Evolutionary conservation across 306 rosid genomes (phyloP), one percentile per base, ranked within the genome.

Genomic region (Trifolium dubium): DNA sequence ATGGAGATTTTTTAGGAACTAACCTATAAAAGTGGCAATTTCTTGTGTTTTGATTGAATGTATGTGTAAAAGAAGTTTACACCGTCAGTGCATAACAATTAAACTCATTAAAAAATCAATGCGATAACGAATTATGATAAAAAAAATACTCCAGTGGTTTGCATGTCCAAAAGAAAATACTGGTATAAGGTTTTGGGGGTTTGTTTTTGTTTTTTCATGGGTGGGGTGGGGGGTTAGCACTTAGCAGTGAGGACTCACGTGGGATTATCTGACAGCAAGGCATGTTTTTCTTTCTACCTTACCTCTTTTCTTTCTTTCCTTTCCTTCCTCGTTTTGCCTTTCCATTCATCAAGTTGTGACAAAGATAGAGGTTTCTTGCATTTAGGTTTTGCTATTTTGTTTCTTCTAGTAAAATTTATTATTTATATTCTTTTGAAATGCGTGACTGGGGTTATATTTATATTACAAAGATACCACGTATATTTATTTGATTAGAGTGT

Each of bases 261-360:
- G 88, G 88, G 81, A 80, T 2, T 74, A 58, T 77, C 85, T 84
- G 88, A 84, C 85, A 81, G 72, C 74, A 58, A 62, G 73, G 83
- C 88, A 80, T 84, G 81, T 84, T 84, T 81, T 84, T 84, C 83
- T 81, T 84, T 84, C 83, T 39, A 74, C 80, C 84, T 84, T 69
- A 82, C 70, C 12, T 74, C 72, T 83, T 74, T 79, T 72, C 69
- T 76, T 59, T 71, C 82, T 69, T 82, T 77, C 40, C 40, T 7
- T 37, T 37, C 80, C 85, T 77, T 73, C 80, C 64, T 76, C 62
- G 44, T 77, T 82, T 82, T 68, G 54, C 80, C 80, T 83, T 78
- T 83, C 83, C 77, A 46, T 73, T 69, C 87, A 77, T 80, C 87
- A 69, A 46, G 51, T 77, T 80, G 47, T 77, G 47, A 77, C 2